Percentiles rank a stretch among this genome's conserved stretches.
Conservation (phyloP, 306 rosid species). For the Cyamopsis tetragonoloba region DNA sequence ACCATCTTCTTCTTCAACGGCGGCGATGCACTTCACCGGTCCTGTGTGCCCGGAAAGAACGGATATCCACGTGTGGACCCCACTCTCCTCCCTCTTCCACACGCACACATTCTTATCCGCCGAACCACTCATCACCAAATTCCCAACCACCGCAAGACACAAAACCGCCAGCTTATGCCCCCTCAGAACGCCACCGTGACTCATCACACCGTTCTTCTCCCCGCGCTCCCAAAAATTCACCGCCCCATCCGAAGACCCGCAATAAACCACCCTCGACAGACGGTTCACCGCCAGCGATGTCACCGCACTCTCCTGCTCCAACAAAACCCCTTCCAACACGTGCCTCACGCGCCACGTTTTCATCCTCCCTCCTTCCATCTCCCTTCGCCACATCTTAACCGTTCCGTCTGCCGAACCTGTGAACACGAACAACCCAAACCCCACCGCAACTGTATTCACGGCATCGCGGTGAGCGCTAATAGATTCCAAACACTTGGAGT, state of each 20-base stretch:
- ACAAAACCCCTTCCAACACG: neutral
- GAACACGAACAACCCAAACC: neutral
- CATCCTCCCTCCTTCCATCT: neutral
- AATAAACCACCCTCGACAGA: slow-evolving; percentile 55
- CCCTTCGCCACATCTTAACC: neutral
- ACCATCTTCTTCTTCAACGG: slow-evolving; percentile 28
- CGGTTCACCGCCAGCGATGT: neutral
- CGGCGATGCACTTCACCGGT: slow-evolving; percentile 66
- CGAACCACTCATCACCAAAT: slow-evolving; percentile 50
- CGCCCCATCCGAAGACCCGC: slow-evolving; percentile 63
- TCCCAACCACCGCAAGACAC: slow-evolving; percentile 48
- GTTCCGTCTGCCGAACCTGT: neutral
- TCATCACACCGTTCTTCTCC: slow-evolving; percentile 26
- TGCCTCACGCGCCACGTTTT: neutral
- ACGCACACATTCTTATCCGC: slow-evolving; percentile 68
- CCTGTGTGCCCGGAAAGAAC: slow-evolving; percentile 61
- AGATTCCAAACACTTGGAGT: neutral
- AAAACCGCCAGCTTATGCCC: slow-evolving; percentile 68
- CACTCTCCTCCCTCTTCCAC: slow-evolving; percentile 58
- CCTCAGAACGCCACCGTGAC: slow-evolving; percentile 45
- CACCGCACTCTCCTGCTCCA: neutral
- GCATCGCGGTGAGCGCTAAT: neutral
- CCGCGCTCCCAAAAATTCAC: slow-evolving; percentile 66
- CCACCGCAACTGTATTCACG: neutral
- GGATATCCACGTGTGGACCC: slow-evolving; percentile 49